Conservation (phyloP, 306 rosid genomes). For the Vachellia collinsii region DNA sequence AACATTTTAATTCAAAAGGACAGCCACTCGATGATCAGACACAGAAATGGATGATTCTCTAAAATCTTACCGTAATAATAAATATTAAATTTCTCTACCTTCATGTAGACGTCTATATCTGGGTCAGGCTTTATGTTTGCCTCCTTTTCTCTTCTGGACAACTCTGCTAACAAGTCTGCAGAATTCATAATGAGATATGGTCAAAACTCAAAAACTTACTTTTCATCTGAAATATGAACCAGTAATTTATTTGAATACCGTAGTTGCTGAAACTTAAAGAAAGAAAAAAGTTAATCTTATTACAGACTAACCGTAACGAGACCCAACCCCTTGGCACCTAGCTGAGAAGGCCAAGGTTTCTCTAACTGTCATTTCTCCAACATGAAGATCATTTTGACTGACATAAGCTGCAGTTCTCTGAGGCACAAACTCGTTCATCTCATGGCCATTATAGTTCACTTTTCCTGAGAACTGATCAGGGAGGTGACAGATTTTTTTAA, state of each 20-base stretch:
- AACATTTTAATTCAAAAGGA: constrained; percentile 33
- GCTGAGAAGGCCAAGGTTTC: constrained; percentile 88
- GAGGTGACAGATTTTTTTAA: constrained; percentile 8
- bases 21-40: constrained; percentile 22
- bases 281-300: not conserved
- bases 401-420: constrained; percentile 81
- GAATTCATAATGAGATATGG: not conserved
- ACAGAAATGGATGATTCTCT: constrained; percentile 14
- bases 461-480: constrained; percentile 56
- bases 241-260: constrained; percentile 10
- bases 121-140: constrained; percentile 70
- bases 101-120: constrained; percentile 72
- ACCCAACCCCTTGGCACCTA: constrained; percentile 81
- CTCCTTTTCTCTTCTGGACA: constrained; percentile 69
- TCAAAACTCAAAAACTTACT: not conserved
- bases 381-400: constrained; percentile 75
- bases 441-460: constrained; percentile 67
- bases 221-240: not conserved
- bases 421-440: constrained; percentile 74
- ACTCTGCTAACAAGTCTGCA: constrained; percentile 65
- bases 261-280: constrained; percentile 8
- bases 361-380: constrained; percentile 78
- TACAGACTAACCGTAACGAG: constrained; percentile 60
- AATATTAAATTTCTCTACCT: constrained; percentile 45
- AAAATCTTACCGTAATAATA: not conserved